Evolutionary conservation across 805 yeast species (phyloP), one percentile per base, ranked within the genome.

Genomic region (Candida maltosa): DNA sequence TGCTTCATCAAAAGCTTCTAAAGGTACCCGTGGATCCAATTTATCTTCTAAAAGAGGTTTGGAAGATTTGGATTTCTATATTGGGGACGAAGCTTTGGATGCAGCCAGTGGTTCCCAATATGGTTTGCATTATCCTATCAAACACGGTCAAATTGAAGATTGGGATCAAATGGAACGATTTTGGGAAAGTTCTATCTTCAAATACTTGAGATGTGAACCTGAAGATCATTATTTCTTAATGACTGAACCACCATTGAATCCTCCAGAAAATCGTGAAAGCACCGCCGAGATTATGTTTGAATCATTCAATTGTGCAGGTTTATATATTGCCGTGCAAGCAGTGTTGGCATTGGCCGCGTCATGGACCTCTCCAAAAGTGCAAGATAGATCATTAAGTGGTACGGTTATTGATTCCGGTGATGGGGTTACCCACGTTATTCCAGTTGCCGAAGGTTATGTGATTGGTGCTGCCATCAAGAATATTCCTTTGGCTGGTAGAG

Each of bases 131-230:
- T 93, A 93, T 54, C 98, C 98, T 14, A 88, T 93, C 42, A 83
- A 88, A 61, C 98, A 93, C 56, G 98, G 98, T 17, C 98, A 93
- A 69, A 84, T 93, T 44, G 98, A 93, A 62, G 87, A 93, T 61
- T 93, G 98, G 98, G 98, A 93, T 66, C 97, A 93, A 57, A 93
- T 93, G 98, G 98, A 93, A 63, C 76, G 98, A 58, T 91, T 88
- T 62, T 93, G 98, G 98, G 97, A 93, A 56, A 85, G 86, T 53
- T 87, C 96, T 31, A 89, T 93, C 54, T 93, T 93, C 71, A 91
- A 93, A 66, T 93, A 93, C 59, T 75, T 93, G 49, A 80, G 96
- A 60, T 87, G 97, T 59, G 98, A 93, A 65, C 99, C 99, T 11
- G 99, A 93, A 61, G 99, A 93, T 63, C 99, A 93, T 56, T 88